phyloP scores from a whole-genome alignment of 768 basidiomycete species.

The Brasilioporus rufonigricans region DNA sequence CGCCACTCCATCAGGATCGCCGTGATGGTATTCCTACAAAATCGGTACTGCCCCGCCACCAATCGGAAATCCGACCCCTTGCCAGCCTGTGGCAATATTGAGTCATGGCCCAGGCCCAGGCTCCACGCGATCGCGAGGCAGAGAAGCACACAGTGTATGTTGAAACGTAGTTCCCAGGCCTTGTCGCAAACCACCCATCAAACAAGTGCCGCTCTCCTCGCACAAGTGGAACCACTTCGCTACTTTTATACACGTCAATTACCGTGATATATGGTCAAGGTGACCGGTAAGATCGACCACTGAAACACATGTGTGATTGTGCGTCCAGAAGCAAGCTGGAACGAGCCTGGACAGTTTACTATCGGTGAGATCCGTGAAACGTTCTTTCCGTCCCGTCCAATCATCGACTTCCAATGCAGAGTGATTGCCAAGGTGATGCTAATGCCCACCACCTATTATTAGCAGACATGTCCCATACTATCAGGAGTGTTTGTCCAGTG shows the following conservation, averaged over 20 bases:
- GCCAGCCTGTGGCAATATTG: too few relatives aligned
- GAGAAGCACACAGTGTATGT: not conserved
- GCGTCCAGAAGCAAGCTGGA: not conserved
- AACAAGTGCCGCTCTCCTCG: not conserved
- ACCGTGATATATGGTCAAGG: not conserved
- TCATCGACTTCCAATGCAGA: not conserved
- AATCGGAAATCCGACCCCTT: too few relatives aligned
- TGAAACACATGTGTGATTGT: not conserved
- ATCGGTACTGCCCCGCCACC: too few relatives aligned
- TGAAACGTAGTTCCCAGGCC: slow-evolving; percentile 1
- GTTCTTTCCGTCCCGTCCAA: not conserved
- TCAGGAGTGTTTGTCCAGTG: too few relatives aligned
- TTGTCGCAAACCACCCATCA: not conserved
- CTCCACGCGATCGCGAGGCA: not conserved
- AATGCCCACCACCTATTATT: not conserved
- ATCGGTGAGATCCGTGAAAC: not conserved
- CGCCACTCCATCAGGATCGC: not conserved
- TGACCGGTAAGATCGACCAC: not conserved
- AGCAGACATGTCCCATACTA: not conserved
- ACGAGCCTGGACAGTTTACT: not conserved
- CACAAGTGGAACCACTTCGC: not conserved
- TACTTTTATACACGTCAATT: not conserved
- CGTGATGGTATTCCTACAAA: not conserved
- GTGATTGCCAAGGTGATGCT: not conserved
- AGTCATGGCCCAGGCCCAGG: too few relatives aligned